Base-by-base conservation (phyloP, 805 yeast species). In the Candida succiphila region DNA sequence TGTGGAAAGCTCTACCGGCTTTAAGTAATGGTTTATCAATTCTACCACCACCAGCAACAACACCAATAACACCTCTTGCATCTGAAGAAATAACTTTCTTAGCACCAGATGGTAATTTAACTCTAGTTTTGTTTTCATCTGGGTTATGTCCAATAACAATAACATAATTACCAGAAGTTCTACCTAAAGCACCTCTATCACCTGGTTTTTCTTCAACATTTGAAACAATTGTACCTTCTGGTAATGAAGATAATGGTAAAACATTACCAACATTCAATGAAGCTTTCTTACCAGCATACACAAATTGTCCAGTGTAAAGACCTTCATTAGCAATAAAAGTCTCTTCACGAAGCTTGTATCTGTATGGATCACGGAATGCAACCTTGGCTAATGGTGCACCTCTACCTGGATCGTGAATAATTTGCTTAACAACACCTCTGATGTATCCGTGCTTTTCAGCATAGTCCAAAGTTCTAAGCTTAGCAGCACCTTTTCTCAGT, bases 1-100 rank as follows among this genome's bases (percentile, higher is more conserved):
- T 89, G 88, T 89, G 96, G 95, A 80, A 89, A 52, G 98, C 98
- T 78, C 95, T 87, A 76, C 97, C 97, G 65, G 98, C 98, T 85
- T 89, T 89, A 67, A 89, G 82, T 75, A 89, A 75, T 72, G 98
- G 98, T 78, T 89, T 89, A 74, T 89, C 97, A 62, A 86, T 86
- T 82, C 97, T 89, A 70, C 97, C 97, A 78, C 97, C 97, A 75
- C 97, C 97, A 62, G 97, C 96, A 68, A 89, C 88, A 55, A 89
- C 95, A 82, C 97, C 97, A 59, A 89, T 86, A 61, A 88, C 96
- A 83, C 97, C 97, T 81, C 97, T 87, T 58, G 96, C 96, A 52
- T 81, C 81, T 45, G 95, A 86, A 58, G 92, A 79, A 58, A 89
- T 75, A 60, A 89, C 68, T 83, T 89, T 89, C 86, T 89, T 89